Base-by-base conservation (phyloP, 352 stramenopile genomes). In the Phytopythium litorale region DNA sequence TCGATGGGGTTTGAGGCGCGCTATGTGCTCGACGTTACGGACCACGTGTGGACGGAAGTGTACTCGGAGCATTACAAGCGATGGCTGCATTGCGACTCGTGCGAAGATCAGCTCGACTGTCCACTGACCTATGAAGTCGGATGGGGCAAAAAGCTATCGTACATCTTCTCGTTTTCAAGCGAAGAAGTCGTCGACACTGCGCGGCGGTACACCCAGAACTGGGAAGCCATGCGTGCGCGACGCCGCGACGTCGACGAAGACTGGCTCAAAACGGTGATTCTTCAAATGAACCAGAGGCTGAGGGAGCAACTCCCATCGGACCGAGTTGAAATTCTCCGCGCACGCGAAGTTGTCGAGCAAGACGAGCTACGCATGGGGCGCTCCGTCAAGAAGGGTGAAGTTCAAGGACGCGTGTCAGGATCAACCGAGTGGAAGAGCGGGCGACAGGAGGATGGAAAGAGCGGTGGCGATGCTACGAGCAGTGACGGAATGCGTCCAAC, bases 1-100 rank as follows among this genome's bases (percentile, higher is more conserved):
- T 81, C 93, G 1, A 85, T 97, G 72, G 90, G 91, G 7, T 97
- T 97, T 28, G 90, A 98, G 60, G 83, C 88, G 32, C 89, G 92
- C 13, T 98, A 98, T 51, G 87, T 98, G 7, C 65, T 97, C 8
- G 96, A 98, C 74, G 88, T 97, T 23, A 98, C 93, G 0, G 96
- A 98, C 64, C 96, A 98, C 63, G 91, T 98, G 9, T 98, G 96
- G 96, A 96, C 83, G 12, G 96, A 98, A 75, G 88, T 98, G 18
- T 97, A 91, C 66, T 91, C 77, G 15, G 64, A 87, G 11, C 68
- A 88, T 43, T 74, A 67, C 50, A 80, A 91, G 60, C 72, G 87
- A 55, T 98, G 93, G 93, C 66, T 98, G n/a, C 94, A 98, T 72
- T 96, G 87, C 35, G 96, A 98, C 75, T 83, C 84, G 3, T 98